Evolutionary conservation across 129 eudicot species (phyloP), one percentile per base, ranked within the genome.

Genomic region (Artemisia argyi): DNA sequence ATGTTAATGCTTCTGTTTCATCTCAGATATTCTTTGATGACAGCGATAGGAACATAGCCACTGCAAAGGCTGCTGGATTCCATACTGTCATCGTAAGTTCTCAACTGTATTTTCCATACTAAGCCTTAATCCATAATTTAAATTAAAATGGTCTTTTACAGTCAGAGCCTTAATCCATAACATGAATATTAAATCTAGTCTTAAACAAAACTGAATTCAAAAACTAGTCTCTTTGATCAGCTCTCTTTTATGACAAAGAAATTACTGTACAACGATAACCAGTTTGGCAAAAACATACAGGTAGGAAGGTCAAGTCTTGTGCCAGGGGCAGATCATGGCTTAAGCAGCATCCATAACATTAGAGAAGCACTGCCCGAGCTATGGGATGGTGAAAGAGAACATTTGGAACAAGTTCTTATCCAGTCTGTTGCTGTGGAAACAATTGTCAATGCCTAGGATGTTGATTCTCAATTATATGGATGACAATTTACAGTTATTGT

Each of bases 11-110:
- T 9, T 65, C 18, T 26, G 35, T 68, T 72, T 65, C 7, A 49
- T 13, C 16, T 19, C 92, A 93, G 98, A 79, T 93, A 24, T 90
- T 93, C 85, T 87, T 93, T 11, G 98, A 93, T 71, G 98, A 93
- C 71, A 93, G 98, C 60, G 69, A 75, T 50, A 82, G 97, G 19
- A 93, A 93, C 83, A 87, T 93, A 59, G 87, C 80, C 16, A 90
- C 86, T 14, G 98, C 87, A 53, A 93, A 90, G 78, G 81, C 89
- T n/a, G 91, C 96, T 6, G 97, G 98, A 65, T 88, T 93, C 71
- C 92, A 82, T 78, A 93, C 96, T 0, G 92, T 89, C 59, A 77
- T 93, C 72, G 98, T 93, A 80, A 84, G 95, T 85, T 59, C 44
- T 58, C 68, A 48, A 48, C 24, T 16, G 28, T 77, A 32, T 32